Evolutionary conservation across 345 rosid genomes (phyloP), one percentile per base, ranked within the genome.

Genomic region (Pseudoturritis turrita): DNA sequence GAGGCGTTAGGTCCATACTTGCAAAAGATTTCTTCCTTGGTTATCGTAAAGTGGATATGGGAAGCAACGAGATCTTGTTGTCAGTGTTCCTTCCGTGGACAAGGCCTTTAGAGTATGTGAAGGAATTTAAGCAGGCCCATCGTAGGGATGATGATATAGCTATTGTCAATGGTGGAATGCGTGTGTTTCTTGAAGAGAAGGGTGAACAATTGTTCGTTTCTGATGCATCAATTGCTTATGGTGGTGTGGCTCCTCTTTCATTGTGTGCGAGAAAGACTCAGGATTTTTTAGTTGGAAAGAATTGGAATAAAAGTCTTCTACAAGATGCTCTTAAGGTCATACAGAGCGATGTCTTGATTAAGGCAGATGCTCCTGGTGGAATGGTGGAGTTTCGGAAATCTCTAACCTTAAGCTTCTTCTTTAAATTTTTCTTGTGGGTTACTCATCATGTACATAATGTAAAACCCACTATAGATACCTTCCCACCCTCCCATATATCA

Each of bases 101-200:
- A 68, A 87, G 88, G 76, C 84, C 79, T 21, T 84, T 82, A 18
- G 98, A 94, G 80, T 86, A 79, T 79, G 92, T 94, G 61, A 94
- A 91, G 80, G 98, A 91, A 74, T 94, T 89, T 86, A 94, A 94
- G 82, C 97, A 91, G 85, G 91, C 97, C 28, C 97, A 94, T 64
- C 78, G 98, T 46, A 89, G 97, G 75, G 98, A 91, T 49, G 98
- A 94, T 68, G 98, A 94, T 76, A 94, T 94, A 75, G 98, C 98
- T 69, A 81, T 91, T 70, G 98, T 94, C 7, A 94, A 94, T 81
- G 93, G 86, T 77, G 98, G 97, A 72, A 91, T 91, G 91, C 92
- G 93, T 63, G 88, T 91, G 62, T 81, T 36, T 79, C 83, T 91
- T 43, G 90, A 79, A 77, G 82, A 88, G 74, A 84, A 78, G 46